Evolutionary conservation across 148 eudicot genomes (phyloP).

Genomic region (Simmondsia chinensis): DNA sequence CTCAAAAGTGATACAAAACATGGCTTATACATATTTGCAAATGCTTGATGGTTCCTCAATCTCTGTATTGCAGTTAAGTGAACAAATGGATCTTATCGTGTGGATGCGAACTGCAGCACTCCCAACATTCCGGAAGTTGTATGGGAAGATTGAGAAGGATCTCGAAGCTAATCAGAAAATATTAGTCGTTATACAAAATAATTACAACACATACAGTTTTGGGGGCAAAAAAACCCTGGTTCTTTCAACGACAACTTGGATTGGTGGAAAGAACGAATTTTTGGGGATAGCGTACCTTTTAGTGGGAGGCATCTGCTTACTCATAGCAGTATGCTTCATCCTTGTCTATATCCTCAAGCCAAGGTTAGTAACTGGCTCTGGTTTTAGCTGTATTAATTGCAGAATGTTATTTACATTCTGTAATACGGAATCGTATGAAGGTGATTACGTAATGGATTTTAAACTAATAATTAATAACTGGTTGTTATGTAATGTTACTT

Average conservation of each 20-base stretch:
- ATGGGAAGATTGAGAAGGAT: slow-evolving; percentile 70
- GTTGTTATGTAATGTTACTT: too few relatives aligned
- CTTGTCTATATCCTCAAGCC: slow-evolving; percentile 55
- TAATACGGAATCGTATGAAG: too few relatives aligned
- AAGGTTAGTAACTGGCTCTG: slow-evolving; percentile 54
- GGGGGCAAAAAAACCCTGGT: slow-evolving; percentile 68
- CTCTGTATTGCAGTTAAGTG: slow-evolving; percentile 51
- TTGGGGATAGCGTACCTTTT: slow-evolving; percentile 60
- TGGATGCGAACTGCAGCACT: slow-evolving; percentile 98
- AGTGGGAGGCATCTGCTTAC: slow-evolving; percentile 61
- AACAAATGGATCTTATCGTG: slow-evolving; percentile 91
- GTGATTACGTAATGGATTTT: too few relatives aligned
- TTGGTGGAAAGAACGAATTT: slow-evolving; percentile 71
- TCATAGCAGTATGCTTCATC: slow-evolving; percentile 46
- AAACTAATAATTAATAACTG: too few relatives aligned
- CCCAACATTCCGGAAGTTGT: slow-evolving; percentile 74
- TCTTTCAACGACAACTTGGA: slow-evolving; percentile 87
- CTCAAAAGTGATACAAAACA: too few relatives aligned
- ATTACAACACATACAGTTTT: slow-evolving; percentile 77
- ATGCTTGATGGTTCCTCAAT: background rate
- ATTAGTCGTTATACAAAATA: slow-evolving; percentile 56
- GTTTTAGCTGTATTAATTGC: too few relatives aligned
- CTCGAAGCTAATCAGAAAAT: slow-evolving; percentile 44
- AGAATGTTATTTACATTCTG: too few relatives aligned
- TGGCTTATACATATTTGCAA: too few relatives aligned